Evolutionary conservation across 2,329 filamentous ascomycete species (phyloP).

Genomic region (Clonostachys solani): DNA sequence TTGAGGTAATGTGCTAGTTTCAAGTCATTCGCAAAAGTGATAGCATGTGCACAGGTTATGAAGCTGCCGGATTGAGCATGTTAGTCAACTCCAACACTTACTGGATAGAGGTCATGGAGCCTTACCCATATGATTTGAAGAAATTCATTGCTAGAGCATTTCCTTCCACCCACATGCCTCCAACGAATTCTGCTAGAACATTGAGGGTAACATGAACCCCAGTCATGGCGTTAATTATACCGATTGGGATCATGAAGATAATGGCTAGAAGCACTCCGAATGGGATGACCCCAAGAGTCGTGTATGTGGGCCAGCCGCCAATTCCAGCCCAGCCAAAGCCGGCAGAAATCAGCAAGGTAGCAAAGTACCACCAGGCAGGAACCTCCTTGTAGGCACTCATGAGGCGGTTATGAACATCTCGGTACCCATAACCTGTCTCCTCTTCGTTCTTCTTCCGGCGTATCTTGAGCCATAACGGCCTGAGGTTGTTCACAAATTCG

Average conservation of each 20-base stretch:
- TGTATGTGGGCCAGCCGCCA: constrained; percentile 33
- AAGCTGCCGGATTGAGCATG: constrained; percentile 22
- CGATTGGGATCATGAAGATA: constrained; percentile 35
- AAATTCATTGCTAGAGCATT: constrained; percentile 28
- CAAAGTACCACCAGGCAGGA: constrained; percentile 37
- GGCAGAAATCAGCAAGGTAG: constrained; percentile 23
- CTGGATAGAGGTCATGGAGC: constrained; percentile 4
- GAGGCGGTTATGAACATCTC: constrained; percentile 16
- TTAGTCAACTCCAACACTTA: background rate
- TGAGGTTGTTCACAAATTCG: constrained; percentile 14
- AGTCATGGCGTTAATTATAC: constrained; percentile 37
- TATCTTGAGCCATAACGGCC: constrained; percentile 11
- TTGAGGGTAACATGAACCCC: constrained; percentile 36
- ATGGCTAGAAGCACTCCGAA: constrained; percentile 31
- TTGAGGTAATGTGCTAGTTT: constrained; percentile 48
- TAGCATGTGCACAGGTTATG: constrained; percentile 33
- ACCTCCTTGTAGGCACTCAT: constrained; percentile 18
- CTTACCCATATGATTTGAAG: constrained; percentile 24
- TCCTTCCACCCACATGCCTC: constrained; percentile 26
- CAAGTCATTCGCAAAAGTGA: constrained; percentile 41
- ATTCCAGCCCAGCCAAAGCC: constrained; percentile 29
- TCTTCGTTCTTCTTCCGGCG: constrained; percentile 9
- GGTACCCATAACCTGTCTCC: constrained; percentile 5
- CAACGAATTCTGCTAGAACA: constrained; percentile 35
- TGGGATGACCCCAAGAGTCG: constrained; percentile 31